Base-by-base conservation (phyloP, 805 yeast genomes). In the Saturnispora gosingensis region DNA sequence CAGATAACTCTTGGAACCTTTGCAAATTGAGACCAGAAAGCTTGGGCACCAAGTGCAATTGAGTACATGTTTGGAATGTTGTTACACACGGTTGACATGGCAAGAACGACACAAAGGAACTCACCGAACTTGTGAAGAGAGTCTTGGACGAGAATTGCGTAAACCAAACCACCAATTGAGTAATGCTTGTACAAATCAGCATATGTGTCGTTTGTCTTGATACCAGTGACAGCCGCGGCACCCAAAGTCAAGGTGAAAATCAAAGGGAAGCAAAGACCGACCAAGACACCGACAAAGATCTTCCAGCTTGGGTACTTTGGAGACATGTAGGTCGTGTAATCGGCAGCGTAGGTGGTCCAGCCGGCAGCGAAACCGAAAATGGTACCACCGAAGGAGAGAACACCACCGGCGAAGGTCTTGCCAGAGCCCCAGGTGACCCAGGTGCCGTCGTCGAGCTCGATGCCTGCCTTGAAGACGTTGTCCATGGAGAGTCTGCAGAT, bases 11-110 rank as follows among this genome's bases (percentile, higher is more conserved):
- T 81, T 63, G 97, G 97, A 53, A 90, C 72, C 62, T 73, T 78
- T 43, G 81, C 74, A 63, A 89, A 78, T 56, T 79, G 80, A 52
- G 85, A 79, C 85, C 91, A 85, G 61, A 85, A 71, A 43, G 93
- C 81, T 72, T 90, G 97, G 35, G 89, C 88, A 58, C 89, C 82
- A 63, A 90, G 75, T 40, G 88, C 90, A 61, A 88, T 79, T 25
- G 97, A 87, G 74, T 90, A 90, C 85, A 88, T 82, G 74, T 88
- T 89, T 68, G 97, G 97, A 67, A 89, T 81, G 72, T 88, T 89
- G 76, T 88, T 88, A 58, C 96, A 83, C 52, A 90, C 84, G 32
- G 96, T 88, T 32, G 96, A 87, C 58, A 90, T 70, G 16, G 95
- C 88, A 57, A 90, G 72, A 18, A 90, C 30, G 32, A 90, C 97